Evolutionary conservation across 176 grass and related monocot species (phyloP).

Genomic region (Rhynchospora tenuis): DNA sequence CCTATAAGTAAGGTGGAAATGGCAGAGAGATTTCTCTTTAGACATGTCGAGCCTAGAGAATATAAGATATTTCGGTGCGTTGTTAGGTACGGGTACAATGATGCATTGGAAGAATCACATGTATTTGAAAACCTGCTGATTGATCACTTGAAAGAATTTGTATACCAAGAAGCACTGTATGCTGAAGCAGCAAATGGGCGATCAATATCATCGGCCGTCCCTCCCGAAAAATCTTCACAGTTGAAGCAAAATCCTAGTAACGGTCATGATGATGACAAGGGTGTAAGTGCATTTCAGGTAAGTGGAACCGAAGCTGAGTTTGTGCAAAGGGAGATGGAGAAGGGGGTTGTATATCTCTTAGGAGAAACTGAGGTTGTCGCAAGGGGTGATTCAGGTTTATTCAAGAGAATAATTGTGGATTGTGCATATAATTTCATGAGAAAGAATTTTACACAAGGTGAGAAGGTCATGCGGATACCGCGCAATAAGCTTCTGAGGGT

Average conservation of each 20-base stretch:
- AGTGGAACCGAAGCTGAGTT: background rate
- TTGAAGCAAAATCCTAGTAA: constrained; percentile 10
- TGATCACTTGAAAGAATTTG: constrained; percentile 43
- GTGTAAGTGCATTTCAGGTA: background rate
- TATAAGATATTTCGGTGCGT: constrained; percentile 53
- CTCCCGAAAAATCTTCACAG: background rate
- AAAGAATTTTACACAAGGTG: constrained; percentile 45
- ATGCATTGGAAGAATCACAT: constrained; percentile 45
- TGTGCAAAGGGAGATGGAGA: background rate
- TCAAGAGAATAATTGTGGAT: constrained; percentile 49
- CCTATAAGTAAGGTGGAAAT: constrained; percentile 54
- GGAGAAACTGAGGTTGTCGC: constrained; percentile 70
- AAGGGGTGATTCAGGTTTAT: constrained; percentile 28
- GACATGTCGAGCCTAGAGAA: constrained; percentile 38
- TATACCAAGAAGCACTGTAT: constrained; percentile 46
- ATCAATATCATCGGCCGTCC: constrained; percentile 12
- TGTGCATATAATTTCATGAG: constrained; percentile 51
- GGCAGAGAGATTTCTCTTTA: constrained; percentile 47
- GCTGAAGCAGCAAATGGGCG: constrained; percentile 17
- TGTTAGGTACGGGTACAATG: constrained; percentile 66
- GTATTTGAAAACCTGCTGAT: constrained; percentile 50
- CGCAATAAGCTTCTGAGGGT: constrained; percentile 57
- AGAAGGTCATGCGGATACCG: constrained; percentile 55
- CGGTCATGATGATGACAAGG: constrained; percentile 13
- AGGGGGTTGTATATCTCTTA: constrained; percentile 49